phyloP scores from a whole-genome alignment of 768 basidiomycete species.

The Pleurotus tuber-regium region DNA sequence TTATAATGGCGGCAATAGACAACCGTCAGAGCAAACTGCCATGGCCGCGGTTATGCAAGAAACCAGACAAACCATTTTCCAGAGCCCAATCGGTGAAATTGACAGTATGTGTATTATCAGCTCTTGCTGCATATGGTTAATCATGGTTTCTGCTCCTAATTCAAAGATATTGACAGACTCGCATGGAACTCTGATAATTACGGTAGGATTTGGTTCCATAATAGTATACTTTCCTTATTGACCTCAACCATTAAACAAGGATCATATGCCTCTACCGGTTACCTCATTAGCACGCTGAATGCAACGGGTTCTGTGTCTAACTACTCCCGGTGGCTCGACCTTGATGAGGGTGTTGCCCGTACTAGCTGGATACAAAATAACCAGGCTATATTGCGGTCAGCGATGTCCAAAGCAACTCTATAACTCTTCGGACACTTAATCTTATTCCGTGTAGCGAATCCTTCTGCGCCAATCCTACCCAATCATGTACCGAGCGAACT shows the following conservation, averaged over 20 bases:
- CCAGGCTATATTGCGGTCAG: slow-evolving; percentile 47
- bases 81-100: slow-evolving; percentile 56
- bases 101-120: slow-evolving; percentile 40
- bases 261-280: slow-evolving; percentile 66
- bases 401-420: background rate
- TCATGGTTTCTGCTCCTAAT: background rate
- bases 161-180: slow-evolving; percentile 52
- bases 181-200: slow-evolving; percentile 57
- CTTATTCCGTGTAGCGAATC: slow-evolving; percentile 34
- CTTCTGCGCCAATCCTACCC: slow-evolving; percentile 66
- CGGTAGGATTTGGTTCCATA: slow-evolving; percentile 34
- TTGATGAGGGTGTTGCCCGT: slow-evolving; percentile 57
- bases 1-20: slow-evolving; percentile 73
- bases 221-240: background rate
- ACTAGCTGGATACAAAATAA: slow-evolving; percentile 60
- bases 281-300: slow-evolving; percentile 51
- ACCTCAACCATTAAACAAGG: too few species aligned
- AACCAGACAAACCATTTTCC: slow-evolving; percentile 57
- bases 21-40: slow-evolving; percentile 36
- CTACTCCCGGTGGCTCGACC: slow-evolving; percentile 67
- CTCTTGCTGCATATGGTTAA: too few species aligned
- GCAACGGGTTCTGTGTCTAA: slow-evolving; percentile 35
- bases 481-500: slow-evolving; percentile 58
- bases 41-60: slow-evolving; percentile 48
- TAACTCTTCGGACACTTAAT: background rate